Evolutionary conservation across 176 grass and related monocot genomes (phyloP).

Genomic region (Melocanna baccifera): DNA sequence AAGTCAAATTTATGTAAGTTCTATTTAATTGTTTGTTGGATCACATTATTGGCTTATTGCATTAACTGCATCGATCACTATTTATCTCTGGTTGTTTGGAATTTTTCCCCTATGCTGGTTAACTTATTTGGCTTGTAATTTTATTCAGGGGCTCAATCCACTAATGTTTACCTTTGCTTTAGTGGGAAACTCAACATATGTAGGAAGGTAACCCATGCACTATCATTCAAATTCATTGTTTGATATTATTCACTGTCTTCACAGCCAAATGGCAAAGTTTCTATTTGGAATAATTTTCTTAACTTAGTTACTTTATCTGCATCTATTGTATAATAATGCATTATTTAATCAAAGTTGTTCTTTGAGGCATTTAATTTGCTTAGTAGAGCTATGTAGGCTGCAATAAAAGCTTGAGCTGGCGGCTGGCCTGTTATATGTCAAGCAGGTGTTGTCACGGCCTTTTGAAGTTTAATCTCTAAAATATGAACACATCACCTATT

Average conservation of each 20-base stretch:
- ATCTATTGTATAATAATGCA: background rate
- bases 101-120: background rate
- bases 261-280: background rate
- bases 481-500: background rate
- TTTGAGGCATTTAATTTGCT: background rate
- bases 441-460: background rate
- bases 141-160: constrained; percentile 79
- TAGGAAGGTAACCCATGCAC: constrained; percentile 71
- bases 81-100: background rate
- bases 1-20: constrained; percentile 10
- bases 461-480: background rate
- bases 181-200: constrained; percentile 82
- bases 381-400: background rate
- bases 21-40: background rate
- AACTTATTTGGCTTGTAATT: constrained; percentile 34
- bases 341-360: background rate
- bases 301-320: background rate
- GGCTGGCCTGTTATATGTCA: background rate
- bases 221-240: constrained; percentile 8
- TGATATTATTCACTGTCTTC: background rate
- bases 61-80: background rate
- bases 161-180: constrained; percentile 95
- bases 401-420: background rate
- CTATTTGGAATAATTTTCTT: background rate
- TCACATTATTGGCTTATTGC: background rate